Conservation (phyloP, 1,284 basidiomycete species). For the Ustilago xerochloae region DNA sequence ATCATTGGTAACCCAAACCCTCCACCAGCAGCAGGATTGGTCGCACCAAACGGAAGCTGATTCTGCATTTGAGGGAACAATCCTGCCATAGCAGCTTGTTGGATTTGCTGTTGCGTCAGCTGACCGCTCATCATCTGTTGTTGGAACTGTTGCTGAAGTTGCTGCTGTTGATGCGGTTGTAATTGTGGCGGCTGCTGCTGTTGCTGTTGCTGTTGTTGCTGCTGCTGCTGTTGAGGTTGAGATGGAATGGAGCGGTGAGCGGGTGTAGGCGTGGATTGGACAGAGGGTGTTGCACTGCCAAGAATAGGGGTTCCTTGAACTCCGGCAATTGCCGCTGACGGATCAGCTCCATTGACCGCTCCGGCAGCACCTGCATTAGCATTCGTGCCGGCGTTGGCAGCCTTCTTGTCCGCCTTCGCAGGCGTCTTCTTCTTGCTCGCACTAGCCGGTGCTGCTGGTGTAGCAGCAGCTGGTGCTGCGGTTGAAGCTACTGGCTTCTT, state of each 20-base stretch:
- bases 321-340: not conserved
- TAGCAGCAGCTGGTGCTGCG: slow-evolving; percentile 8
- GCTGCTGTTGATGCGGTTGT: slow-evolving; percentile 2
- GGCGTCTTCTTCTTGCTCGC: slow-evolving; percentile 46
- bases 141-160: slow-evolving; percentile 18
- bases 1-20: slow-evolving; percentile 37
- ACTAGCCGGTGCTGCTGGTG: slow-evolving; percentile 16
- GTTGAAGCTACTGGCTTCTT: slow-evolving; percentile 35
- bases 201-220: slow-evolving; percentile 17
- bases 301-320: slow-evolving; percentile 38
- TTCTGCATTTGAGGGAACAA: slow-evolving; percentile 23
- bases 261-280: slow-evolving; percentile 46
- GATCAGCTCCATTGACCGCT: not conserved
- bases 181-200: slow-evolving; percentile 30
- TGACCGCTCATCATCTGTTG: not conserved
- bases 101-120: slow-evolving; percentile 11
- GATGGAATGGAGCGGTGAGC: slow-evolving; percentile 41
- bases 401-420: slow-evolving; percentile 41
- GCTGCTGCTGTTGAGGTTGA: slow-evolving; percentile 23
- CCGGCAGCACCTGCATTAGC: not conserved
- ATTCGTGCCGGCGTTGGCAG: not conserved
- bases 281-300: slow-evolving; percentile 37
- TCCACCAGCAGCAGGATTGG: not conserved
- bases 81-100: slow-evolving; percentile 28
- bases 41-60: slow-evolving; percentile 13